phyloP scores from a whole-genome alignment of 495 filamentous ascomycete genomes.

The Umbilicaria muhlenbergii region DNA sequence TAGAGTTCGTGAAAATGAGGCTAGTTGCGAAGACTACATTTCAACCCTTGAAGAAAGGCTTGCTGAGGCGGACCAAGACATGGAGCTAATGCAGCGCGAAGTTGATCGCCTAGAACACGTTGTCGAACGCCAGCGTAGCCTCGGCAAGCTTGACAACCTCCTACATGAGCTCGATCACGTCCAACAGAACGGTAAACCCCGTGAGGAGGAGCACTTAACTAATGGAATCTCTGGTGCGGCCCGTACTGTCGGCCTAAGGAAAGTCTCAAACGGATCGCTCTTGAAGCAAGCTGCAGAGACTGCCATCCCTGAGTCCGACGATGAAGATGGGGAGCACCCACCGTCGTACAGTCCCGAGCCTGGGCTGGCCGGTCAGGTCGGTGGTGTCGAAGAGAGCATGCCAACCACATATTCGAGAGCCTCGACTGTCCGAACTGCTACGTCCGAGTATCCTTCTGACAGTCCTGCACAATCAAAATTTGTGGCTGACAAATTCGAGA shows the following conservation, averaged over 20 bases:
- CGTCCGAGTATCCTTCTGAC: slow-evolving; percentile 20
- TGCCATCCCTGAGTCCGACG: slow-evolving; percentile 39
- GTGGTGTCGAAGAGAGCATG: slow-evolving; percentile 9
- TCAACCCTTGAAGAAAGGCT: slow-evolving; percentile 91
- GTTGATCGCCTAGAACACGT: slow-evolving; percentile 89
- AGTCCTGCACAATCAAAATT: slow-evolving; percentile 73
- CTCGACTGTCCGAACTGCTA: too few species aligned
- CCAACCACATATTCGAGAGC: too few species aligned
- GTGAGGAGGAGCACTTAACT: slow-evolving; percentile 16
- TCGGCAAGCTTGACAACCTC: slow-evolving; percentile 86
- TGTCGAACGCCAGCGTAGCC: slow-evolving; percentile 83
- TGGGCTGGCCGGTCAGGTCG: slow-evolving; percentile 12
- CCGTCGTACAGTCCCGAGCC: slow-evolving; percentile 1
- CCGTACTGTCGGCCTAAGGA: too few species aligned
- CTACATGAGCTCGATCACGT: slow-evolving; percentile 80
- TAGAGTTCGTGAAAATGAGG: slow-evolving; percentile 81
- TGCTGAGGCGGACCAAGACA: slow-evolving; percentile 90
- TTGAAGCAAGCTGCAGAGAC: slow-evolving; percentile 34
- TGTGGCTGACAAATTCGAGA: slow-evolving; percentile 85
- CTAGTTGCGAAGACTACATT: slow-evolving; percentile 85
- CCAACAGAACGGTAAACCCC: slow-evolving; percentile 41
- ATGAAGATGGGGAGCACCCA: slow-evolving; percentile 15
- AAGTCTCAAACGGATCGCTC: slow-evolving; percentile 8
- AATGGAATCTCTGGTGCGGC: slow-evolving; percentile 2
- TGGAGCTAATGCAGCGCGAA: slow-evolving; percentile 91